Percentiles rank a stretch among this genome's conserved stretches.
Conservation (phyloP, 2,329 filamentous ascomycete genomes). For the Cercospora sp. region DNA sequence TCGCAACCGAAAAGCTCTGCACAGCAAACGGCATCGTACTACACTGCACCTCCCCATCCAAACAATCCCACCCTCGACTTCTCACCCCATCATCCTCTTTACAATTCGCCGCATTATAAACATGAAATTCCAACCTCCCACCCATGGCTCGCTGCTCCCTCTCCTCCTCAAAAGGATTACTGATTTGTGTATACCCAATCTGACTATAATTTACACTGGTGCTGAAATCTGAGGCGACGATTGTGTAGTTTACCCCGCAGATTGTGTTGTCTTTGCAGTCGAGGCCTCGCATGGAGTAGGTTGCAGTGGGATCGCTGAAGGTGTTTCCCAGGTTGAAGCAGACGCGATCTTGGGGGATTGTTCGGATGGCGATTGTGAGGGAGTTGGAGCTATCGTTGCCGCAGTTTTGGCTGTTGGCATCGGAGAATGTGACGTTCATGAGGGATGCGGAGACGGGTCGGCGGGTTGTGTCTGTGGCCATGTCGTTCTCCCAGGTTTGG, state of each 20-base stretch:
- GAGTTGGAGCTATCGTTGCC: slow-evolving; percentile 48
- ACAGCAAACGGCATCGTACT: slow-evolving; percentile 13
- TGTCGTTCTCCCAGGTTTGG: slow-evolving; percentile 18
- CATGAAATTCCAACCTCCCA: slow-evolving; percentile 14
- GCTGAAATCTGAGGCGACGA: slow-evolving; percentile 5
- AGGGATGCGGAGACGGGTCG: slow-evolving; percentile 13
- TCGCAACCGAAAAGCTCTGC: slow-evolving; percentile 18
- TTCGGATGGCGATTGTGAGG: slow-evolving; percentile 51
- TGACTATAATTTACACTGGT: slow-evolving; percentile 8
- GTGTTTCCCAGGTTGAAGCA: slow-evolving; percentile 20
- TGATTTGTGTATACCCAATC: slow-evolving; percentile 16
- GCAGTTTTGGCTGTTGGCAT: slow-evolving; percentile 47
- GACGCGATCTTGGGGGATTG: slow-evolving; percentile 13
- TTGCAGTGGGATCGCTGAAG: slow-evolving; percentile 7
- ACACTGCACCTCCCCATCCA: slow-evolving; percentile 11
- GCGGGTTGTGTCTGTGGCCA: slow-evolving; percentile 14
- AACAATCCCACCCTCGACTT: slow-evolving; percentile 16
- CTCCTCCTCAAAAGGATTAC: slow-evolving; percentile 13
- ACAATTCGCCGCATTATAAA: slow-evolving; percentile 17
- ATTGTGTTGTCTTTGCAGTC: slow-evolving; percentile 2
- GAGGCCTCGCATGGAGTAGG: slow-evolving; percentile 14
- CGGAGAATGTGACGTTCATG: slow-evolving; percentile 64
- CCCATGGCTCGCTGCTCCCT: background rate
- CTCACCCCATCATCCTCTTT: slow-evolving; percentile 7
- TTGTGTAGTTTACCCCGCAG: slow-evolving; percentile 21